Evolutionary conservation across 1,284 basidiomycete species (phyloP).

Genomic region (Leccinum pallidistipes): DNA sequence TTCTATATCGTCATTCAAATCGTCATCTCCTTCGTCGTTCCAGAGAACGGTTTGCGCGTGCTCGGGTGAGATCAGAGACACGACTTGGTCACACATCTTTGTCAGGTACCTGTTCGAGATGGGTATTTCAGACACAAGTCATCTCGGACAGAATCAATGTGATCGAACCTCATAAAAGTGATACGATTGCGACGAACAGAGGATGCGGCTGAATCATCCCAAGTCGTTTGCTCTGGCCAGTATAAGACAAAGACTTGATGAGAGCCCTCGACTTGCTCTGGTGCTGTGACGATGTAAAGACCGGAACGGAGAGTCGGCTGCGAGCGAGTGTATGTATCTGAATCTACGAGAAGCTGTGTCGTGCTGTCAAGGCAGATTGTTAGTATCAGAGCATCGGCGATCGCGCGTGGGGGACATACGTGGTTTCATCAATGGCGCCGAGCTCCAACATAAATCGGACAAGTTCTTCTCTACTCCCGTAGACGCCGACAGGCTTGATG

Average conservation of each 20-base stretch:
- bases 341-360: constrained; percentile 23
- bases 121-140: not conserved
- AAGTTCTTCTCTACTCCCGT: constrained; percentile 53
- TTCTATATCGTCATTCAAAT: constrained; percentile 25
- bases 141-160: not conserved
- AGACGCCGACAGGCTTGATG: constrained; percentile 54
- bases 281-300: constrained; percentile 43
- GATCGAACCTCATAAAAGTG: constrained; percentile 59
- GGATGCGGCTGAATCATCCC: constrained; percentile 49
- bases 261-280: constrained; percentile 4
- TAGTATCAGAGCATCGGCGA: not conserved
- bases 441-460: constrained; percentile 42
- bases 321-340: constrained; percentile 19
- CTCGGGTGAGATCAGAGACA: constrained; percentile 47
- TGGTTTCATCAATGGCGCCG: constrained; percentile 36
- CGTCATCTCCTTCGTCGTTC: constrained; percentile 38
- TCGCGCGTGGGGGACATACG: constrained; percentile 30
- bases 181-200: constrained; percentile 52
- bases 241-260: constrained; percentile 49
- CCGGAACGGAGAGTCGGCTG: constrained; percentile 47
- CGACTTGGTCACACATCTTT: constrained; percentile 54
- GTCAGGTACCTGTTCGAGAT: constrained; percentile 47
- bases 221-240: constrained; percentile 63
- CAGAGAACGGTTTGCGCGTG: constrained; percentile 46
- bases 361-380: constrained; percentile 11